phyloP scores from a whole-genome alignment of 768 basidiomycete species.

The Fomitopsis serialis region DNA sequence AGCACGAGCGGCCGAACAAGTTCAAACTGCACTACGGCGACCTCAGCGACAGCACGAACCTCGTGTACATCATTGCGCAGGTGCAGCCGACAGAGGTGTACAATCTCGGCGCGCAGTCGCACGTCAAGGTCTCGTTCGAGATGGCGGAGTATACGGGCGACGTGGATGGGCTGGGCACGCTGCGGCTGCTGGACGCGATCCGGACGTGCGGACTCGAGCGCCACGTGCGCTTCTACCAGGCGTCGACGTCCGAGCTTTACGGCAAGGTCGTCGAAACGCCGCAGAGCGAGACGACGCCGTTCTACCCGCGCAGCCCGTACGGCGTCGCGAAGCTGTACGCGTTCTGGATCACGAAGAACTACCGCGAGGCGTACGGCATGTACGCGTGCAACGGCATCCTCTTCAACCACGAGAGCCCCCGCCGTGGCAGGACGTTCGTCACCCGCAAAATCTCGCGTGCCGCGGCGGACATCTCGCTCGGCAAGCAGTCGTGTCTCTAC shows the following conservation, averaged over 20 bases:
- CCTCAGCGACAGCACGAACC: conserved; percentile 92
- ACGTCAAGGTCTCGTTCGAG: conserved; percentile 99
- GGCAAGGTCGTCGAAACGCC: conserved; percentile 96
- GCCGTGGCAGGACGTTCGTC: conserved; percentile 92
- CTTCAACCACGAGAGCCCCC: conserved; percentile 97
- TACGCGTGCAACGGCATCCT: conserved; percentile 95
- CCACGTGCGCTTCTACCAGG: conserved; percentile 94
- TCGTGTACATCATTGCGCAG: conserved; percentile 93
- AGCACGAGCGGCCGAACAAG: conserved; percentile 80
- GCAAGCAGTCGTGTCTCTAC: conserved; percentile 87
- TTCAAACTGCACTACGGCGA: conserved; percentile 90
- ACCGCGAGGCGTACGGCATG: conserved; percentile 94
- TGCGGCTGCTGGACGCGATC: conserved; percentile 93
- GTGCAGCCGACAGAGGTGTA: conserved; percentile 96
- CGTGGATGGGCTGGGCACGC: conserved; percentile 91
- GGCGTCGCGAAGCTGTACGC: conserved; percentile 94
- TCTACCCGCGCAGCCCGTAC: conserved; percentile 97
- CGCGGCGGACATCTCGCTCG: conserved; percentile 85
- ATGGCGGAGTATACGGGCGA: conserved; percentile 99
- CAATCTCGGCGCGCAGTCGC: conserved; percentile 96
- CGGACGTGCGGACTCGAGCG: conserved; percentile 93
- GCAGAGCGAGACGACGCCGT: conserved; percentile 93
- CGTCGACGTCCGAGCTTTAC: conserved; percentile 95
- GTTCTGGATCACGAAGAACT: conserved; percentile 89
- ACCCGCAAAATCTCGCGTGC: conserved; percentile 93